phyloP scores from a whole-genome alignment of 2,329 filamentous ascomycete species.

The Rutstroemia sp. region DNA sequence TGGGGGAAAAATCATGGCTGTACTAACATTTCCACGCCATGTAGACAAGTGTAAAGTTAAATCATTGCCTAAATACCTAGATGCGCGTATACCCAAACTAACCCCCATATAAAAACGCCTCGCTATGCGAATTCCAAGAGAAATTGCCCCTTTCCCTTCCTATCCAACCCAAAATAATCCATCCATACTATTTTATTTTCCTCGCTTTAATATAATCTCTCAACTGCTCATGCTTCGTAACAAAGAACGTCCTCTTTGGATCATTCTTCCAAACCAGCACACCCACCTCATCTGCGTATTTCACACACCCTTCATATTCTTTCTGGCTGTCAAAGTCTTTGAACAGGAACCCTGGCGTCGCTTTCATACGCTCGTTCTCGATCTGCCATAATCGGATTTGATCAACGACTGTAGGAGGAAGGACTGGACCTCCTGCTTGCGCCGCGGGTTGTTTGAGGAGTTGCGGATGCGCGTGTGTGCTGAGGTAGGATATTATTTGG shows the following conservation, averaged over 20 bases:
- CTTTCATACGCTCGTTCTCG: constrained; percentile 89
- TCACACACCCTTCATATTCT: constrained; percentile 63
- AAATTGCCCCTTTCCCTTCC: background rate
- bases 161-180: no score
- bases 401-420: constrained; percentile 93
- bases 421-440: constrained; percentile 47
- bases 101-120: background rate
- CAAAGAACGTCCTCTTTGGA: constrained; percentile 77
- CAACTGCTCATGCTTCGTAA: constrained; percentile 84
- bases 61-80: background rate
- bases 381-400: constrained; percentile 97
- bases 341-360: constrained; percentile 78
- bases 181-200: constrained; percentile 36
- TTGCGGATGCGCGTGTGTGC: constrained; percentile 88
- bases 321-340: constrained; percentile 70
- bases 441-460: constrained; percentile 54
- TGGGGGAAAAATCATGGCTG: no score
- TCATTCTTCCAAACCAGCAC: constrained; percentile 86
- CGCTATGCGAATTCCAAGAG: background rate
- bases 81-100: background rate
- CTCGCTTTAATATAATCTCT: constrained; percentile 67
- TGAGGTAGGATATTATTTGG: constrained; percentile 90
- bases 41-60: background rate
- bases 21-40: background rate
- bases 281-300: constrained; percentile 84